Conservation (phyloP, 1,139 yeast species). For the Saccharomyces hybrid region DNA sequence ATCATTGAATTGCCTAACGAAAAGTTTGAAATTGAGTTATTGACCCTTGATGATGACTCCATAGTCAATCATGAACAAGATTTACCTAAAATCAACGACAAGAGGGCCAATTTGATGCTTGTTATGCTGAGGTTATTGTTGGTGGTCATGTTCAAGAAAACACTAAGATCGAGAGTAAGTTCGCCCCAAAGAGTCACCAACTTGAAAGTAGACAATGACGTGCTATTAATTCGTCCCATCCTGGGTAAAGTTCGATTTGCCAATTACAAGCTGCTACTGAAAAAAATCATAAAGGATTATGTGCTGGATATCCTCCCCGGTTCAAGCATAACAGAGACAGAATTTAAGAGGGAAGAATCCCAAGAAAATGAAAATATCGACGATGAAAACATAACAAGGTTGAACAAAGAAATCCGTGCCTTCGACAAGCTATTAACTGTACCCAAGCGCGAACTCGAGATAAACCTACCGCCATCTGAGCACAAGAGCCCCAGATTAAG, state of each 20-base stretch:
- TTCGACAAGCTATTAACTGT: constrained; percentile 20
- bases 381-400: constrained; percentile 19
- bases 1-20: constrained; percentile 58
- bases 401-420: constrained; percentile 21
- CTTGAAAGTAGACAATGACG: constrained; percentile 12
- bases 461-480: constrained; percentile 8
- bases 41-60: constrained; percentile 41
- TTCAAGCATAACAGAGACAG: constrained; percentile 9
- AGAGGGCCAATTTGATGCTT: constrained; percentile 34
- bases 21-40: constrained; percentile 60
- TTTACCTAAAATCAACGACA: constrained; percentile 29
- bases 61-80: constrained; percentile 34
- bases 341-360: not conserved
- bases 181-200: constrained; percentile 7
- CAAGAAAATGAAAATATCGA: constrained; percentile 1
- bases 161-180: constrained; percentile 23
- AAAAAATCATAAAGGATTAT: constrained; percentile 23
- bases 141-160: constrained; percentile 40
- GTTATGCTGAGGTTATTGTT: constrained; percentile 41
- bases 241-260: constrained; percentile 29
- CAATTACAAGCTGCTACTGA: constrained; percentile 22
- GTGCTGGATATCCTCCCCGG: constrained; percentile 20
- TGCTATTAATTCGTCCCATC: constrained; percentile 27
- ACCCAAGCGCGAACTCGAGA: constrained; percentile 19
- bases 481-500: constrained; percentile 11